Evolutionary conservation across 2,329 filamentous ascomycete genomes (phyloP).

Genomic region (Didymella sp.): DNA sequence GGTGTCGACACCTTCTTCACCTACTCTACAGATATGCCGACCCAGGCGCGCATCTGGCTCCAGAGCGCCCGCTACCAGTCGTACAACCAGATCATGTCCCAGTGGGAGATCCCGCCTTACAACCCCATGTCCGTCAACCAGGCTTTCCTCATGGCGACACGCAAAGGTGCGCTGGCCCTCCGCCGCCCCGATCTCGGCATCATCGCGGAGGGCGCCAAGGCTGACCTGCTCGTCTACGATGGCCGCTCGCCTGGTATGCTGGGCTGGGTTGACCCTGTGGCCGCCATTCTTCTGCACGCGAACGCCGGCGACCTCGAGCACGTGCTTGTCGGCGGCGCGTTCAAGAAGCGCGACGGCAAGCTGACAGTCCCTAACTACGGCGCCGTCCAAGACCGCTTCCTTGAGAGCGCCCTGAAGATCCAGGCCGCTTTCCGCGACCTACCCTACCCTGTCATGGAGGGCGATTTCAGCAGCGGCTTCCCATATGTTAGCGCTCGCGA

Average conservation of each 20-base stretch:
- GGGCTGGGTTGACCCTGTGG: constrained; percentile 64
- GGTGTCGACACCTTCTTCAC: constrained; percentile 64
- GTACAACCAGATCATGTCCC: constrained; percentile 34
- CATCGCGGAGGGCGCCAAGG: constrained; percentile 59
- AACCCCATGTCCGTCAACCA: constrained; percentile 63
- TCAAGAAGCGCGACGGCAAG: constrained; percentile 55
- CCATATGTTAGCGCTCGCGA: neutral
- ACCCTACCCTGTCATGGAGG: neutral
- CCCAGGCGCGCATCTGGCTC: constrained; percentile 63
- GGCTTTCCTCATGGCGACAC: constrained; percentile 63
- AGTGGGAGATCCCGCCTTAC: constrained; percentile 54
- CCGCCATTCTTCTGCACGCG: constrained; percentile 63
- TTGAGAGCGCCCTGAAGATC: neutral
- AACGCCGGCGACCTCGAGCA: constrained; percentile 61
- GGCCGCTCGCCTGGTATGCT: constrained; percentile 58
- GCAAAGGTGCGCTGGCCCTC: constrained; percentile 60
- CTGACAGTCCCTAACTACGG: constrained; percentile 30
- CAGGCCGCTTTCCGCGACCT: neutral
- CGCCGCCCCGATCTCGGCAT: constrained; percentile 60
- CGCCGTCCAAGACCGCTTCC: neutral
- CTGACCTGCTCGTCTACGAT: constrained; percentile 63
- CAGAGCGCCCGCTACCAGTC: constrained; percentile 43
- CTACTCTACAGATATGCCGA: constrained; percentile 55
- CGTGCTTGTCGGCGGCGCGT: constrained; percentile 60
- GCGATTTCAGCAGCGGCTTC: neutral